Conservation (phyloP, 2,329 filamentous ascomycete genomes). For the Venturia oleaginea region DNA sequence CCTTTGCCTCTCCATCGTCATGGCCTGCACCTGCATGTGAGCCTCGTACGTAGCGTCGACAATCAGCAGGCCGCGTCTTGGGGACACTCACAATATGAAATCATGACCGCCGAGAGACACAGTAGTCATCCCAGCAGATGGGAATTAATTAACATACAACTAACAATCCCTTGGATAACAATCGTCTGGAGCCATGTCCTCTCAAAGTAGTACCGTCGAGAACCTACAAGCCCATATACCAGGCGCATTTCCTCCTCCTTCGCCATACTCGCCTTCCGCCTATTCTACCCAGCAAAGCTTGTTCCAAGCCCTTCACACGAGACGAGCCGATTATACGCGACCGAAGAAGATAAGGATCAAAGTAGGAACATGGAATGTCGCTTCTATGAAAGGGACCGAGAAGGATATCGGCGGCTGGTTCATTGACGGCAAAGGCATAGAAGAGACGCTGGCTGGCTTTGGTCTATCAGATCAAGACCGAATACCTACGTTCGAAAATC, state of each 20-base stretch:
- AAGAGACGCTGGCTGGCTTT: constrained; percentile 51
- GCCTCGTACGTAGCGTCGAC: background rate
- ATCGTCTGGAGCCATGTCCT: background rate
- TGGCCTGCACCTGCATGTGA: background rate
- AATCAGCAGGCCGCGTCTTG: background rate
- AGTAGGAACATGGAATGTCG: constrained; percentile 93
- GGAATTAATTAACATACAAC: no score
- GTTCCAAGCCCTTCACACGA: constrained; percentile 55
- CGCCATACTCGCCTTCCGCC: constrained; percentile 18
- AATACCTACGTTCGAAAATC: constrained; percentile 21
- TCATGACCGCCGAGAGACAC: background rate
- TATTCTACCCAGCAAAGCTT: constrained; percentile 39
- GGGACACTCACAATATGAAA: background rate
- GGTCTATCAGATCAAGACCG: constrained; percentile 17
- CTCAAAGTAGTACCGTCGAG: constrained; percentile 19
- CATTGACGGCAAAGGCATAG: constrained; percentile 62
- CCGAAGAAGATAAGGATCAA: constrained; percentile 72
- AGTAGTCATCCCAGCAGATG: background rate
- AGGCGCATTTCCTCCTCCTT: constrained; percentile 32
- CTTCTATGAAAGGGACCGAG: constrained; percentile 72
- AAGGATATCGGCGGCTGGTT: constrained; percentile 89
- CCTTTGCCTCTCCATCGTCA: background rate
- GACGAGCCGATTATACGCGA: constrained; percentile 70
- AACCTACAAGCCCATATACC: constrained; percentile 37
- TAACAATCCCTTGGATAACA: background rate